These are phyloP conservation scores for Lachnum nothofagi DNA, from an alignment of 2,329 filamentous ascomycete species.

Conservation along the genomic window DNA sequence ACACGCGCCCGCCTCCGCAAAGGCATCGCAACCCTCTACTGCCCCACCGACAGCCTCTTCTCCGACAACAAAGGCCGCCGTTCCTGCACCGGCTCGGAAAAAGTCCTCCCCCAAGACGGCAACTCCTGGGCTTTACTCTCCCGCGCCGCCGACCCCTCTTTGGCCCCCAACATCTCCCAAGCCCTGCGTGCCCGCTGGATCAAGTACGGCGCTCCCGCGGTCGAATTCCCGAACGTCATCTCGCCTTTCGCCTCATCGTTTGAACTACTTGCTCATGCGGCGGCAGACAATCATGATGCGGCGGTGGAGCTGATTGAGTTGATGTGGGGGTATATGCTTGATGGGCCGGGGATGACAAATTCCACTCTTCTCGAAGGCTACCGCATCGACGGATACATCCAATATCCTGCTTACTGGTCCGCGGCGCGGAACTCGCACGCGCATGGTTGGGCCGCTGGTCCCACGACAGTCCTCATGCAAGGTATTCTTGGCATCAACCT, in stretches of 20 bases:
- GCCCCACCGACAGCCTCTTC: slow-evolving; percentile 41
- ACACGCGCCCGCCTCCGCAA: slow-evolving; percentile 14
- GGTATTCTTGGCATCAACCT: slow-evolving; percentile 40
- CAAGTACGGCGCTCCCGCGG: slow-evolving; percentile 47
- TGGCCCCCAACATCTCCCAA: slow-evolving; percentile 18
- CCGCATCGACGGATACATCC: slow-evolving; percentile 34
- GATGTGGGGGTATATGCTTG: slow-evolving; percentile 53
- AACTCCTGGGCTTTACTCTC: slow-evolving; percentile 49
- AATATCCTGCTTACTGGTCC: slow-evolving; percentile 31
- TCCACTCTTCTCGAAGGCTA: slow-evolving; percentile 36
- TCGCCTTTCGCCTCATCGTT: slow-evolving; percentile 45
- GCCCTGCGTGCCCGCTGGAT: slow-evolving; percentile 23
- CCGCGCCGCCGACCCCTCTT: slow-evolving; percentile 25
- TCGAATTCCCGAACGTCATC: slow-evolving; percentile 42
- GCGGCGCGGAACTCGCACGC: slow-evolving; percentile 40
- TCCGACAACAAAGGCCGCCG: slow-evolving; percentile 43
- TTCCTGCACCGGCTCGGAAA: slow-evolving; percentile 45
- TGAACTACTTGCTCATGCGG: slow-evolving; percentile 42
- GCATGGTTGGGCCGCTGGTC: slow-evolving; percentile 46
- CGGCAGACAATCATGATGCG: slow-evolving; percentile 36
- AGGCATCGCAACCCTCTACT: slow-evolving; percentile 27
- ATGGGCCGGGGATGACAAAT: slow-evolving; percentile 37
- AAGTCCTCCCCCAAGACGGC: slow-evolving; percentile 54
- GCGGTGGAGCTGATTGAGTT: slow-evolving; percentile 41
- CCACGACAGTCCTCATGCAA: slow-evolving; percentile 42